Conservation (phyloP, 257 asterid species). For the Echites panduratus region DNA sequence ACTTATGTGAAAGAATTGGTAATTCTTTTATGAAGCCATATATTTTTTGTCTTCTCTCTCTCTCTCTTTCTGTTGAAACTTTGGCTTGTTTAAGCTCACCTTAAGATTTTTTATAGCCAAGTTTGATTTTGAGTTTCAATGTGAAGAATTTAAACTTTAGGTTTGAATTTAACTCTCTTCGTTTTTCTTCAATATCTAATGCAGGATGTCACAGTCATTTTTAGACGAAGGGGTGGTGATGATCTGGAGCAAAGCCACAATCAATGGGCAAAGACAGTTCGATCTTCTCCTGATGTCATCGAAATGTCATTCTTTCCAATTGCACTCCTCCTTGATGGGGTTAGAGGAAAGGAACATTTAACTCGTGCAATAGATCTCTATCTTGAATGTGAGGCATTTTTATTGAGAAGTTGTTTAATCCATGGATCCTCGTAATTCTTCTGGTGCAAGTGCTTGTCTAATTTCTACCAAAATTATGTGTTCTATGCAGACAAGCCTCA, state of each 20-base stretch:
- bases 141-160: not conserved
- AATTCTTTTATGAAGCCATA: not conserved
- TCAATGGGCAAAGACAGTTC: constrained; percentile 64
- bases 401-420: not conserved
- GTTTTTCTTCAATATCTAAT: constrained; percentile 17
- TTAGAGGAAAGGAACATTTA: constrained; percentile 58
- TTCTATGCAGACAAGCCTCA: constrained; percentile 75
- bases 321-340: constrained; percentile 65
- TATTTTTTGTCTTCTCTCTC: not conserved
- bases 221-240: constrained; percentile 88
- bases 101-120: not conserved
- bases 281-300: constrained; percentile 77
- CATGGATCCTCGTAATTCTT: not conserved
- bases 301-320: constrained; percentile 75
- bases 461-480: constrained; percentile 8
- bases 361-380: constrained; percentile 66
- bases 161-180: not conserved
- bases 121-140: not conserved
- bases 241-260: constrained; percentile 79
- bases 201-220: constrained; percentile 81
- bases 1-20: not conserved
- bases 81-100: not conserved
- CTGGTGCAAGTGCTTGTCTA: not conserved
- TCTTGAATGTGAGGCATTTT: constrained; percentile 56
- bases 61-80: not conserved